Conservation (phyloP, 2,329 filamentous ascomycete genomes). For the Samsoniella hepiali region DNA sequence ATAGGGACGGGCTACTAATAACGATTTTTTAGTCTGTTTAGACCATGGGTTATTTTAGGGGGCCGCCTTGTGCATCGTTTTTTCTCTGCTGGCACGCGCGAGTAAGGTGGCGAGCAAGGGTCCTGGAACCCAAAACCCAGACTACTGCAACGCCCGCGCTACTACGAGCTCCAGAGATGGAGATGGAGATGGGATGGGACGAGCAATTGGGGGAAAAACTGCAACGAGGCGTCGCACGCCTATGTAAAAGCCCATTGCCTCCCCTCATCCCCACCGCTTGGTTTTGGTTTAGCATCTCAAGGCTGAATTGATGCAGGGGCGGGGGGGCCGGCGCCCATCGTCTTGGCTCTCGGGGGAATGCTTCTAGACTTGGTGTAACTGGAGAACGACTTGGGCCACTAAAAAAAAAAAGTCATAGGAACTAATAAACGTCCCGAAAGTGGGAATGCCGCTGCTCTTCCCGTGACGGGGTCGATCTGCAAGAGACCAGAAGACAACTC, state of each 20-base stretch:
- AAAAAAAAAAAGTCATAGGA: not conserved
- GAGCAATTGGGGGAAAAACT: not conserved
- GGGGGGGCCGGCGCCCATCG: not conserved
- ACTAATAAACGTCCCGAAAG: not conserved
- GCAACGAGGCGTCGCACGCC: too few relatives aligned
- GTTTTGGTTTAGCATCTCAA: not conserved
- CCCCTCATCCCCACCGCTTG: not conserved
- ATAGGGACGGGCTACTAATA: not conserved
- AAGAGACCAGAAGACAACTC: not conserved
- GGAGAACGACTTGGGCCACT: not conserved
- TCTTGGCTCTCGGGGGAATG: not conserved
- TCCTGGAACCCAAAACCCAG: not conserved
- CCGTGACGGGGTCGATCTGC: constrained; percentile 9
- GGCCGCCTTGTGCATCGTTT: not conserved
- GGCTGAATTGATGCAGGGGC: not conserved
- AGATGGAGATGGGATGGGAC: constrained; percentile 10
- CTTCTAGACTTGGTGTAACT: constrained; percentile 1
- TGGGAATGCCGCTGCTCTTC: not conserved
- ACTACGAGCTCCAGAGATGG: not conserved
- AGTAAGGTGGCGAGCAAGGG: not conserved
- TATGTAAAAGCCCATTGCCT: too few relatives aligned
- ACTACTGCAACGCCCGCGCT: not conserved
- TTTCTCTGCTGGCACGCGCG: not conserved
- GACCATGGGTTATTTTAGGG: not conserved
- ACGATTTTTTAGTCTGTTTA: not conserved